These are phyloP conservation scores for Diaporthe batatas DNA, from an alignment of 2,329 filamentous ascomycete species.

Conservation along the genomic window DNA sequence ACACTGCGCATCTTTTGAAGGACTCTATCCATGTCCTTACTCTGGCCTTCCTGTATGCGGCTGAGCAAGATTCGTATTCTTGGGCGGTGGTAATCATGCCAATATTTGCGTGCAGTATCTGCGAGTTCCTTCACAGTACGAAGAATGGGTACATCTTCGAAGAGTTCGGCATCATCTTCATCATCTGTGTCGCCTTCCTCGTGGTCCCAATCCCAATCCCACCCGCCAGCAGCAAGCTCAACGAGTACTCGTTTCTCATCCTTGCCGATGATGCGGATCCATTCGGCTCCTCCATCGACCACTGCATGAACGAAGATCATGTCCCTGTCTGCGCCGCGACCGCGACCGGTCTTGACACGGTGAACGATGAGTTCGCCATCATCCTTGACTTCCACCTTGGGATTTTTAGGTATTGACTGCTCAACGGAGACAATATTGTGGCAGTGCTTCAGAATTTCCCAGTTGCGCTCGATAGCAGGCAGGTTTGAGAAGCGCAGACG, in stretches of 20 bases:
- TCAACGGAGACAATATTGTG: slow-evolving; percentile 28
- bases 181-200: slow-evolving; percentile 38
- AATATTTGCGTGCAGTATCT: slow-evolving; percentile 49
- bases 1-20: slow-evolving; percentile 44
- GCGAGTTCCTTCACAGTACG: slow-evolving; percentile 47
- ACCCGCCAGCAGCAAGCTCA: slow-evolving; percentile 51
- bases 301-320: slow-evolving; percentile 47
- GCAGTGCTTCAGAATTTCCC: slow-evolving; percentile 40
- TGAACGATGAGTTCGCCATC: slow-evolving; percentile 9
- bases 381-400: slow-evolving; percentile 18
- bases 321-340: background rate
- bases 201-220: slow-evolving; percentile 48
- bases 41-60: slow-evolving; percentile 47
- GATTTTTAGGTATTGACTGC: slow-evolving; percentile 23
- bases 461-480: slow-evolving; percentile 36
- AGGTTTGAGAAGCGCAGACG: slow-evolving; percentile 40
- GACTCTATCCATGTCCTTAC: slow-evolving; percentile 47
- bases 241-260: slow-evolving; percentile 48
- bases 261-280: slow-evolving; percentile 53
- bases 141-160: slow-evolving; percentile 46
- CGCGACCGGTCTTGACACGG: background rate
- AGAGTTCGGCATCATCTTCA: slow-evolving; percentile 39
- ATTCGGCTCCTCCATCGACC: slow-evolving; percentile 51
- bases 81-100: slow-evolving; percentile 45
- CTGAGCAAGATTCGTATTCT: slow-evolving; percentile 49